A percentile compares a stretch with the other conserved stretches of the same genome.
Conservation (phyloP, 306 rosid genomes). For the Delonix regia region DNA sequence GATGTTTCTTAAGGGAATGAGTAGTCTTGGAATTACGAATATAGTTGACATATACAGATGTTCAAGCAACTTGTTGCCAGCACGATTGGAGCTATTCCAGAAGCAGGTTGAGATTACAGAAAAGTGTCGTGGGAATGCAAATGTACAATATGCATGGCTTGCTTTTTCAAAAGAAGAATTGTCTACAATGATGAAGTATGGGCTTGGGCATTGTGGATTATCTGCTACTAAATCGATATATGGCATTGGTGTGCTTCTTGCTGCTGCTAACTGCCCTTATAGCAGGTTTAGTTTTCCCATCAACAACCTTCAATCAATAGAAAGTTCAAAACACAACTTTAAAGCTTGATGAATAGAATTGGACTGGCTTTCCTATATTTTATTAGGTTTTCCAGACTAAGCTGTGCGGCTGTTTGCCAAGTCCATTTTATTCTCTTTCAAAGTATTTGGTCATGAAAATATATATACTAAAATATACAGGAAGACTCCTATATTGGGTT, state of each 20-base stretch:
- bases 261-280: constrained; percentile 52
- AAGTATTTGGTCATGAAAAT: neutral
- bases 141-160: constrained; percentile 86
- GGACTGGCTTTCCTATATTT: neutral
- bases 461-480: neutral
- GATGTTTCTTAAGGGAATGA: constrained; percentile 63
- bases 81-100: constrained; percentile 70
- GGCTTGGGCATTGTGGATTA: constrained; percentile 68
- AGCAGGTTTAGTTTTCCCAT: constrained; percentile 57
- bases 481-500: neutral
- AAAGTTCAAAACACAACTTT: neutral
- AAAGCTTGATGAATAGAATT: neutral
- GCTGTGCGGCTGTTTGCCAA: neutral
- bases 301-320: neutral
- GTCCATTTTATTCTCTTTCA: neutral
- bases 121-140: constrained; percentile 61
- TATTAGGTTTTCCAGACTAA: neutral
- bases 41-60: constrained; percentile 55
- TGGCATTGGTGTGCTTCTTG: constrained; percentile 75
- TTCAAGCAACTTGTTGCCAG: constrained; percentile 47
- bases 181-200: constrained; percentile 59
- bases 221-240: constrained; percentile 49
- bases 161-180: constrained; percentile 61
- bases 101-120: constrained; percentile 77
- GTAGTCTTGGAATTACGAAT: constrained; percentile 41